Percentiles rank a stretch among this genome's conserved stretches.
Evolutionary conservation across 1,284 basidiomycete genomes (phyloP).

Genomic region (Cutaneotrichosporon sp.): DNA sequence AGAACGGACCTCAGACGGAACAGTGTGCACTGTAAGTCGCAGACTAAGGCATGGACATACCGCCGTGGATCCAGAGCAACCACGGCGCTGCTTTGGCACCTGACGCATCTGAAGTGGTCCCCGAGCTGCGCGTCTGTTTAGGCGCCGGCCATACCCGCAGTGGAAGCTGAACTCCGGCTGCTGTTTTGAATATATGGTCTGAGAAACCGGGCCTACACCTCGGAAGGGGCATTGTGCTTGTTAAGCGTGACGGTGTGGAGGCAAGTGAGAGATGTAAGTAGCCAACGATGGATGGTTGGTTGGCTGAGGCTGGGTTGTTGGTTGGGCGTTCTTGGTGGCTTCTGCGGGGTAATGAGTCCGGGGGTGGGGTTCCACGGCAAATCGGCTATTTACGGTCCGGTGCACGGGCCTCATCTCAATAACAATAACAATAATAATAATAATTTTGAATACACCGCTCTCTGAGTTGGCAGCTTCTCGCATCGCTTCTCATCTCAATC

Average conservation of each 20-base stretch:
- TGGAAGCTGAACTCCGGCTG: slow-evolving; percentile 27
- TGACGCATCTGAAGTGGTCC: neutral
- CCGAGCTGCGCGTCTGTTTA: neutral
- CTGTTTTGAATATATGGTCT: slow-evolving; percentile 29
- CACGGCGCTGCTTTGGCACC: slow-evolving; percentile 5
- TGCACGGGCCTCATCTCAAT: too few species aligned
- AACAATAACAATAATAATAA: too few species aligned
- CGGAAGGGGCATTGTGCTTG: slow-evolving; percentile 1
- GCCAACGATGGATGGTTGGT: neutral
- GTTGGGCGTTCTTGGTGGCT: too few species aligned
- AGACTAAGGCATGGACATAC: slow-evolving; percentile 5
- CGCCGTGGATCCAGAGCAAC: slow-evolving; percentile 24
- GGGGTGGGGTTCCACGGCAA: too few species aligned
- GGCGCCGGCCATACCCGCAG: slow-evolving; percentile 29
- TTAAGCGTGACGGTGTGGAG: neutral
- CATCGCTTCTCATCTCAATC: too few species aligned
- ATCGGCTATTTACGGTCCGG: too few species aligned
- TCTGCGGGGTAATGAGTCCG: too few species aligned
- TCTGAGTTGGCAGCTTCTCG: too few species aligned
- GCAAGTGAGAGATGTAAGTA: neutral
- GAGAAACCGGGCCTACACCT: slow-evolving; percentile 18
- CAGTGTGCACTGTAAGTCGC: neutral
- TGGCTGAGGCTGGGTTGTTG: too few species aligned
- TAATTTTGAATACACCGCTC: too few species aligned
- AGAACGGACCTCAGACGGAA: neutral